Base-by-base conservation (phyloP, 257 asterid genomes). In the Linaria vulgaris region DNA sequence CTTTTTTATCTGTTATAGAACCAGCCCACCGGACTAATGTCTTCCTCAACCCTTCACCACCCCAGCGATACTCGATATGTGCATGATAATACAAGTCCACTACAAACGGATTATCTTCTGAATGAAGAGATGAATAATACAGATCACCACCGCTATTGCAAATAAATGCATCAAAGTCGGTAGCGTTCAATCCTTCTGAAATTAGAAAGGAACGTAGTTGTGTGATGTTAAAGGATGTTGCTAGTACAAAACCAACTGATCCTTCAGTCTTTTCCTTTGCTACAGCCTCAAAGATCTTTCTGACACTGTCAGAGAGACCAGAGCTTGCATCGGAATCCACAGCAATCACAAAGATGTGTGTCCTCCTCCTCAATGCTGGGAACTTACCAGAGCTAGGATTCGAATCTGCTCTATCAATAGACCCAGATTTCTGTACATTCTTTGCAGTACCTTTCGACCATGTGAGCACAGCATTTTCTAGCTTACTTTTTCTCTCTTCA, bases 81-180 rank as follows among this genome's bases (percentile, higher is more conserved):
- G 99, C 90, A 79, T 94, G 99, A 76, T 94, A 94, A 78, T 90
- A 94, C 54, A 94, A 82, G 82, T 94, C 99, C 72, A 84, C 97
- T 47, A 94, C 87, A 59, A 87, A 90, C 5, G 95, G 88, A 78
- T 85, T 84, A 54, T 86, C 87, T 59, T 88, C 97, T 25, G 95
- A 75, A 61, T 81, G 81, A 25, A 69, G 66, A 55, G 97, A 82
- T 11, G 99, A 94, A 66, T 94, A 90, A 69, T 85, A 90, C 66
- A 94, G 96, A 78, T 94, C 99, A 56, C 97, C 99, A 12, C 99
- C 99, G 61, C 99, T 94, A 46, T 94, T 94, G 83, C 96, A 90
- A 69, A 94, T 82, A 75, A 87, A 90, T 50, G 97, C 99, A 78
- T 94, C 99, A 76, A 94, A 94, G 67, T 87, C 88, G 13, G 80